These are phyloP conservation scores for Begonia fuchsioides DNA, from an alignment of 306 rosid genomes.

Conservation along the genomic window DNA sequence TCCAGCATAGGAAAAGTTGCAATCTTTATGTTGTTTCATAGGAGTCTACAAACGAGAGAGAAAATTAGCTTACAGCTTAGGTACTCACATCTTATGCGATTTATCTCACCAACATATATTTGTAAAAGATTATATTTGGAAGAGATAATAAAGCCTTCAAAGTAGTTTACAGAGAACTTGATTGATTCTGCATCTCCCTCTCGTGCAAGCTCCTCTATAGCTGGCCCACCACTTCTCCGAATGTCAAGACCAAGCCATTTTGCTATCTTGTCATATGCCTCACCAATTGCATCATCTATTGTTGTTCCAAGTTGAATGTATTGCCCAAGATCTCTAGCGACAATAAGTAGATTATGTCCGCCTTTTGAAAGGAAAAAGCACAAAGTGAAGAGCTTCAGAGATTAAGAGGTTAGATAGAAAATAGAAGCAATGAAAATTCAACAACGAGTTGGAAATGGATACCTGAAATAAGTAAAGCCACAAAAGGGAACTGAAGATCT, in stretches of 20 bases:
- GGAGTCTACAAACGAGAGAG: slow-evolving; percentile 40
- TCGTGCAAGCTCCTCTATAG: slow-evolving; percentile 79
- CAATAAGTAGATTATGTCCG: slow-evolving; percentile 78
- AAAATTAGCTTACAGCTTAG: slow-evolving; percentile 1
- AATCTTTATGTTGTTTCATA: slow-evolving; percentile 96
- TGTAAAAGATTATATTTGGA: background rate
- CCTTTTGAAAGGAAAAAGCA: slow-evolving; percentile 24
- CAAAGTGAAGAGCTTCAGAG: background rate
- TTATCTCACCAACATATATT: too few species aligned
- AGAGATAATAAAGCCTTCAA: slow-evolving; percentile 5
- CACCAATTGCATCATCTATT: slow-evolving; percentile 94
- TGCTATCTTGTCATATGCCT: slow-evolving; percentile 94
- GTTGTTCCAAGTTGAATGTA: slow-evolving; percentile 91
- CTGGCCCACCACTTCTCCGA: slow-evolving; percentile 97
- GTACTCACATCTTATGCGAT: slow-evolving; percentile 2
- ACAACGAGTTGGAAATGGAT: slow-evolving; percentile 6
- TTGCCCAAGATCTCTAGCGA: slow-evolving; percentile 80
- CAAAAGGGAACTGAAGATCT: slow-evolving; percentile 79
- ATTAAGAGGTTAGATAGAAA: slow-evolving; percentile 2
- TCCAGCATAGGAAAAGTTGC: slow-evolving; percentile 96
- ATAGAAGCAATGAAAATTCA: background rate
- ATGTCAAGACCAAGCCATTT: slow-evolving; percentile 97
- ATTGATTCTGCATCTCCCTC: slow-evolving; percentile 71
- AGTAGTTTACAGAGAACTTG: slow-evolving; percentile 54
- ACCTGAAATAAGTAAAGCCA: slow-evolving; percentile 89